A percentile compares a stretch with the other conserved stretches of the same genome.
These are phyloP conservation scores for Penicillium antarcticum DNA, from an alignment of 495 filamentous ascomycete species.

Conservation along the genomic window DNA sequence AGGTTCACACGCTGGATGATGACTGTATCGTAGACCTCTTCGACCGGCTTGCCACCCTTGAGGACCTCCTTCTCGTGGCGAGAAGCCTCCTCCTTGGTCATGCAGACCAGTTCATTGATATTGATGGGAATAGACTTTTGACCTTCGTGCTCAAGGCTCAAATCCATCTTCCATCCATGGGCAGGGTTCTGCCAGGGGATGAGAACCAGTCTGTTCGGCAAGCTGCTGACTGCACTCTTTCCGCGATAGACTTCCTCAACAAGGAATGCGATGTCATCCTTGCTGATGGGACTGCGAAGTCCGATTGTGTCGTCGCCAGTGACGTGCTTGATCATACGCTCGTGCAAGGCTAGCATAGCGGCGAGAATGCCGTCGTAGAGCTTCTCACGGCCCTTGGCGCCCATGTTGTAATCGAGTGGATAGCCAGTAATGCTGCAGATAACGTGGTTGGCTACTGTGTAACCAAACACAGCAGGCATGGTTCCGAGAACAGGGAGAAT, in stretches of 20 bases:
- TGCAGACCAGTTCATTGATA: conserved; percentile 76
- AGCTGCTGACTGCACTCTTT: conserved; percentile 75
- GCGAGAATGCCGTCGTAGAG: conserved; percentile 80
- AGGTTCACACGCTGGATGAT: conserved; percentile 62
- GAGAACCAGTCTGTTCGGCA: conserved; percentile 72
- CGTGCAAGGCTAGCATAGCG: conserved; percentile 68
- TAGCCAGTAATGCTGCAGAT: conserved; percentile 84
- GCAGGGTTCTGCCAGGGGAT: conserved; percentile 69
- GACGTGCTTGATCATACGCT: conserved; percentile 60
- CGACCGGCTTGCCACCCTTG: conserved; percentile 59
- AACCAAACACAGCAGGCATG: conserved; percentile 95
- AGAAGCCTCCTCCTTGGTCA: conserved; percentile 94
- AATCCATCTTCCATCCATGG: conserved; percentile 43
- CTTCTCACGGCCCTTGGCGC: conserved; percentile 77
- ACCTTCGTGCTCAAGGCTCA: conserved; percentile 48
- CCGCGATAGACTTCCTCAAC: conserved; percentile 88
- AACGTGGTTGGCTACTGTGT: conserved; percentile 85
- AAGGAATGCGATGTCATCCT: conserved; percentile 77
- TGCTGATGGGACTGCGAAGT: conserved; percentile 71
- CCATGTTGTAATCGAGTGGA: conserved; percentile 75
- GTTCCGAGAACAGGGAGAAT: conserved; percentile 94
- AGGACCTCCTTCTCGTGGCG: conserved; percentile 78
- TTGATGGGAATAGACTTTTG: conserved; percentile 66
- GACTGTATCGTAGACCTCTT: conserved; percentile 68
- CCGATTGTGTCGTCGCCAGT: conserved; percentile 62